Base-by-base conservation (phyloP, 305 asterid genomes). In the Lippia alba region DNA sequence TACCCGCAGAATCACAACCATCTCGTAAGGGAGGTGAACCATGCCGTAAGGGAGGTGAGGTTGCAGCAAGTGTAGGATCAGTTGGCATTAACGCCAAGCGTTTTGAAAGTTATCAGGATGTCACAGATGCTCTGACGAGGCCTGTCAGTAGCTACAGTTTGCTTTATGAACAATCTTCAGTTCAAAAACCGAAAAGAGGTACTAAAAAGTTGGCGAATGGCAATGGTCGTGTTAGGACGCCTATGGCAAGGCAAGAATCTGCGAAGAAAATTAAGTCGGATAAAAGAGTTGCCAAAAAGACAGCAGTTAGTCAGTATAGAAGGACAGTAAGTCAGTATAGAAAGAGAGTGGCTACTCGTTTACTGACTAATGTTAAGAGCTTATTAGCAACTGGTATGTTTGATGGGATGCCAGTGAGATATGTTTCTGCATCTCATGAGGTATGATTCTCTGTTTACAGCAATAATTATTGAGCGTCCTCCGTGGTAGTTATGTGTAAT, bases 401-500 rank as follows among this genome's bases (percentile, higher is more conserved):
- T 57, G 93, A 89, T 53, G 91, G 90, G n/a, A 89, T 87, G 64
- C 85, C 86, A 12, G 93, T 89, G 56, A 73, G 76, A 80, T 89
- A 89, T 55, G 74, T 87, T 40, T 76, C 88, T 1, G 57, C 69
- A 8, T 75, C 89, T 0, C 73, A 83, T 40, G 85, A 83, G 91
- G 91, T 89, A 82, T 24, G 41, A 36, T 36, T 36, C 9, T 36
- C 6, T 8, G 2, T 36, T 36, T 36, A 36, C 4, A 36, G 40
- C 3, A 34, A 34, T 34, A 34, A 34, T 34, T 34, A 34, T 6
- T 3, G 40, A 2, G 30, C 30, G 30, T 36, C 9, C 41, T 36
- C 9, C 41, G 5, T 8, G 5, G 9, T 36, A 36, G 9, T 7
- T 36, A 36, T 36, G 41, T 8, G 9, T 36, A 36, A 36, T 36